These are phyloP conservation scores for Pseudogymnoascus sp. DNA, from an alignment of 2,329 filamentous ascomycete species.

Conservation along the genomic window DNA sequence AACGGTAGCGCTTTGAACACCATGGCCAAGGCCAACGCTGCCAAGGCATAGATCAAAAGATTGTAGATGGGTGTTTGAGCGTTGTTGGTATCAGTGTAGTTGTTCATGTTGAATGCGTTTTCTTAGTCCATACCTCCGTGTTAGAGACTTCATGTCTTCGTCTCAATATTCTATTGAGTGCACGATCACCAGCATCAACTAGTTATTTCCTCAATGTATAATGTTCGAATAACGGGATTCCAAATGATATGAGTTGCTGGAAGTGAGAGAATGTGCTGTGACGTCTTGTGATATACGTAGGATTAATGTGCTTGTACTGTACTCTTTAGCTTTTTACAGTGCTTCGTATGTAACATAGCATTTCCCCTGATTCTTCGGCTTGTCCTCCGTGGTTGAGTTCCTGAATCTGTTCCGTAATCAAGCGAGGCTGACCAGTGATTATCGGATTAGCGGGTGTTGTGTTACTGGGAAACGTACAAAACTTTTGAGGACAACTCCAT, in stretches of 20 bases:
- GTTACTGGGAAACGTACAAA: slow-evolving; percentile 5
- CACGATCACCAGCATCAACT: slow-evolving; percentile 3
- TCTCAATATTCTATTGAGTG: slow-evolving; percentile 7
- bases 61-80: slow-evolving; percentile 10
- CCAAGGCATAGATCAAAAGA: slow-evolving; percentile 7
- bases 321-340: neutral
- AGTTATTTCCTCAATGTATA: slow-evolving; percentile 9
- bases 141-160: slow-evolving; percentile 8
- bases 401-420: neutral
- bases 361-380: neutral
- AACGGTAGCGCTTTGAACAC: slow-evolving; percentile 96
- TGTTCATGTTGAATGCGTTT: slow-evolving; percentile 10
- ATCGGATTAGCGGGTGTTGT: slow-evolving; percentile 2
- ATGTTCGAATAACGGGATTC: slow-evolving; percentile 1
- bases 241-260: neutral
- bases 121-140: slow-evolving; percentile 10
- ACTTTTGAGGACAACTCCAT: slow-evolving; percentile 2
- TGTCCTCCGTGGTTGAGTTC: neutral
- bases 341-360: neutral
- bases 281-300: neutral
- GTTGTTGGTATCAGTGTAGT: slow-evolving; percentile 11
- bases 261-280: neutral
- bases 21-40: slow-evolving; percentile 66
- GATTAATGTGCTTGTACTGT: neutral
- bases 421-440: neutral